Evolutionary conservation across 768 basidiomycete species (phyloP), one percentile per base, ranked within the genome.

Genomic region (Tylopilus sp.): DNA sequence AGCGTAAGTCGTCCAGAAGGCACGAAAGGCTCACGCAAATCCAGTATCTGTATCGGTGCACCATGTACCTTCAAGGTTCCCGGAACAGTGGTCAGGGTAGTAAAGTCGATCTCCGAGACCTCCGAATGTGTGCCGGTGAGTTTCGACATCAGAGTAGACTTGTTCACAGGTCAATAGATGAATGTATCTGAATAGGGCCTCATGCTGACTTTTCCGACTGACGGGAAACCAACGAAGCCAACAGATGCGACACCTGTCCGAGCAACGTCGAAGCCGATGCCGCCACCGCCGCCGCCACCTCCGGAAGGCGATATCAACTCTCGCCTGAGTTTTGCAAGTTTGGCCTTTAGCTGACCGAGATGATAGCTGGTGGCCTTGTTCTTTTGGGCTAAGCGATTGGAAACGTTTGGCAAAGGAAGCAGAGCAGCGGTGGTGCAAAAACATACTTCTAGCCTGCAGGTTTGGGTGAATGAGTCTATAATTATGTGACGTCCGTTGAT

Each of bases 291-390:
- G 0, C 95, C 95, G 10, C 91, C 86, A 20, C 91, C 79, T 18
- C 78, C 70, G 4, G 87, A 75, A 0, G 89, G 85, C 10, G 81
- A 77, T 59, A 99, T 93, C 48, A 99, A 82, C 67, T 99, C 97
- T 51, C 97, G 82, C 56, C 92, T 80, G 41, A 98, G 86, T 69
- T 99, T 99, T 44, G 97, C 97, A 47, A 99, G 85, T 70, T 99
- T 99, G 50, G 97, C 95, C 71, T 98, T 98, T 68, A 98, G 85
- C 74, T 95, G 91, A 47, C 95, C 95, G 53, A 97, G 73, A 75
- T 95, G 94, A 71, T 95, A 95, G 74, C 91, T 92, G 59, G 90
- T 92, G 74, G 90, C 90, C 82, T 93, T 93, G 72, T 93, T 93
- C 71, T 93, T 93, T 78, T 93, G 91, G 65, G 91, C 91, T 93